Percentiles rank a stretch among this genome's conserved stretches.
Conservation (phyloP, 192 early-diverging fungal species). For the Coemansia sp. region DNA sequence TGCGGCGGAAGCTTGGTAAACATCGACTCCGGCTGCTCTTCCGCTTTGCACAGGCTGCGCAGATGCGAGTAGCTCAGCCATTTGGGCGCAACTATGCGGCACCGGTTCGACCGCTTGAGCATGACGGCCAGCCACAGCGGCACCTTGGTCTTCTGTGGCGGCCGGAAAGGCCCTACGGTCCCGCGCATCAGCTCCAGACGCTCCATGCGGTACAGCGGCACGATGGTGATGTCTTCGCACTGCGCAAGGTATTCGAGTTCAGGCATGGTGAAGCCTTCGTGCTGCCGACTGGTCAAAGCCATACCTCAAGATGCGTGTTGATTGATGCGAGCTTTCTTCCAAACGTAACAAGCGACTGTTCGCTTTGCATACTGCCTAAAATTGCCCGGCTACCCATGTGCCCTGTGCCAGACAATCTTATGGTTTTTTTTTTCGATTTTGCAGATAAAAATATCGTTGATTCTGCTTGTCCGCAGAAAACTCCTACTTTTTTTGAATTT, state of each 20-base stretch:
- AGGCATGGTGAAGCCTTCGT: conserved; percentile 63
- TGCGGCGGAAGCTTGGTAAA: conserved; percentile 77
- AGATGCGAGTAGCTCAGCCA: conserved; percentile 82
- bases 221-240: conserved; percentile 70
- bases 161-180: conserved; percentile 74
- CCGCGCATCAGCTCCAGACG: conserved; percentile 76
- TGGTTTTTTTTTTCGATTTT: too few relatives aligned
- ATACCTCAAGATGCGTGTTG: conserved; percentile 5
- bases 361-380: too few relatives aligned
- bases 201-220: conserved; percentile 69
- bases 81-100: conserved; percentile 71
- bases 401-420: too few relatives aligned
- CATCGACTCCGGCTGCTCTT: conserved; percentile 58
- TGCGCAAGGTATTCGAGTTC: conserved; percentile 88
- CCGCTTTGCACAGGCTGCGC: conserved; percentile 60
- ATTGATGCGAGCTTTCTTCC: too few relatives aligned
- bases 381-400: too few relatives aligned
- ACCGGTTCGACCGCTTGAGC: conserved; percentile 79
- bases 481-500: too few relatives aligned
- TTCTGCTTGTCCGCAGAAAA: too few relatives aligned
- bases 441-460: too few relatives aligned
- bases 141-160: conserved; percentile 70
- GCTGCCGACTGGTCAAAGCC: conserved; percentile 40
- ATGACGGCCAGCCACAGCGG: conserved; percentile 86
- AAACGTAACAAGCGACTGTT: too few relatives aligned